Evolutionary conservation across 2,329 filamentous ascomycete species (phyloP).

Genomic region (Microsporum canis): DNA sequence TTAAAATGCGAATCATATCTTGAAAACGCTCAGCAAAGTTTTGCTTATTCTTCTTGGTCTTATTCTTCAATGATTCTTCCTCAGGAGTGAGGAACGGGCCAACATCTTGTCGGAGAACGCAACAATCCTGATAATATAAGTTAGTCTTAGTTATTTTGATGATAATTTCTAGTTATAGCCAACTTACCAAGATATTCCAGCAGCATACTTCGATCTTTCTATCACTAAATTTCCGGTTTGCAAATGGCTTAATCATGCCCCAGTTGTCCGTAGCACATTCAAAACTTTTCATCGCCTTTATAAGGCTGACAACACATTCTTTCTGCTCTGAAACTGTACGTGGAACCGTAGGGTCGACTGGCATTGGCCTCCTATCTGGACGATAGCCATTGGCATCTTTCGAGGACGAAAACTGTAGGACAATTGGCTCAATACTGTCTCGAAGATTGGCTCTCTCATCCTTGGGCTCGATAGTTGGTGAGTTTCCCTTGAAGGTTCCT

Average conservation of each 20-base stretch:
- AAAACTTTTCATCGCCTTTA: slow-evolving; percentile 25
- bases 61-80: slow-evolving; percentile 18
- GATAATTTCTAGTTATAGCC: not conserved
- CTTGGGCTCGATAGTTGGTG: not conserved
- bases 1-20: slow-evolving; percentile 15
- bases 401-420: slow-evolving; percentile 14
- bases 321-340: slow-evolving; percentile 13
- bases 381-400: slow-evolving; percentile 16
- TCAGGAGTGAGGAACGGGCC: slow-evolving; percentile 21
- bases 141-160: not conserved
- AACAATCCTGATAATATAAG: slow-evolving; percentile 15
- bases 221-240: slow-evolving; percentile 17
- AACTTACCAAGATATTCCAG: slow-evolving; percentile 25
- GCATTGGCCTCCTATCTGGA: slow-evolving; percentile 6
- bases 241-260: slow-evolving; percentile 25
- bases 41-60: slow-evolving; percentile 11
- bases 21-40: slow-evolving; percentile 13
- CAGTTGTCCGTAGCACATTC: slow-evolving; percentile 22
- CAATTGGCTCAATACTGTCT: not conserved
- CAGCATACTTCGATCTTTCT: slow-evolving; percentile 22
- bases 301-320: slow-evolving; percentile 22
- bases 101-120: slow-evolving; percentile 19
- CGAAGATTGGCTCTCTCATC: not conserved
- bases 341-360: slow-evolving; percentile 22
- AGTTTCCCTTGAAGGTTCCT: not conserved